Base-by-base conservation (phyloP, 2,329 filamentous ascomycete genomes). In the Epichloe glyceriae region DNA sequence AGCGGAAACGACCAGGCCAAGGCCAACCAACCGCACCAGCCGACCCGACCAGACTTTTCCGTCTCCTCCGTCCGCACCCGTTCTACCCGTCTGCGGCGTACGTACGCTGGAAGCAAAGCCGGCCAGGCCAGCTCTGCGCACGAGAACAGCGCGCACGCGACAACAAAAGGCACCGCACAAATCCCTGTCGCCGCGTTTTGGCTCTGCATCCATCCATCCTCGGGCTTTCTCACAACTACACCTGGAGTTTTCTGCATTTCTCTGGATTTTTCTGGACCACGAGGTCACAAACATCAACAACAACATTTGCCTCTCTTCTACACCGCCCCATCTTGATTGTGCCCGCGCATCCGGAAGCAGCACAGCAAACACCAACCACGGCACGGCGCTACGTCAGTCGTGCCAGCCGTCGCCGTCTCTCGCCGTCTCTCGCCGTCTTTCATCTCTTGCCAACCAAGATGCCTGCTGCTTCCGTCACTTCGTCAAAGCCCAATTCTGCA, bases 401-500 rank as follows among this genome's bases (percentile, higher is more conserved):
- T 46, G 43, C 12, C 40, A 43, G 17, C 39, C 20, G 46, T 38
- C 40, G 50, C 34, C 7, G 10, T 33, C 42, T 42, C 37, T 8
- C 45, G 35, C 12, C 12, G 35, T 10, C 33, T 33, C 44, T 20
- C 37, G 37, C 22, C 12, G 33, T 26, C 35, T 43, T 19, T 14
- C 15, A 12, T 33, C 37, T 34, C 14, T 5, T 19, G 20, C 37
- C 6, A 37, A 35, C 47, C 17, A 51, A 41, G 22, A 52, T 52
- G 50, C 50, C 50, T 17, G 43, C 46, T 19, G 41, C 51, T 35
- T 50, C 51, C 30, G 41, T 33, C 22, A 20, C 50, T 20, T 46
- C 52, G 49, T 40, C 49, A 19, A 51, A 51, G n/a, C 46, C 49
- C 20, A 53, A 30, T 30, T 51, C 52, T 35, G 49, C 52, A 17